Base-by-base conservation (phyloP, 2,329 filamentous ascomycete species). In the Dactylonectria macrodidyma region DNA sequence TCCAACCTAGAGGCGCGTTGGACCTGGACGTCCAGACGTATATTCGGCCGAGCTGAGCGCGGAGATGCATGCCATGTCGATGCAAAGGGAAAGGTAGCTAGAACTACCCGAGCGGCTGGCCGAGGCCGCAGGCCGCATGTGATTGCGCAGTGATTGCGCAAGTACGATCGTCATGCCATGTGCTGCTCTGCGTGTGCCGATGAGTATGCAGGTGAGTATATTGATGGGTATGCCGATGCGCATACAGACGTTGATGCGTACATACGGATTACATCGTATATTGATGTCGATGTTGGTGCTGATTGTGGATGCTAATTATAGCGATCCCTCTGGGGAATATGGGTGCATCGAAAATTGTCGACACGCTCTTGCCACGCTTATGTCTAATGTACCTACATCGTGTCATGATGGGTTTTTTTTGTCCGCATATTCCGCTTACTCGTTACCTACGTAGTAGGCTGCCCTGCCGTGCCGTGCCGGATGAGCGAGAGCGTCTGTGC, bases 401-500 rank as follows among this genome's bases (percentile, higher is more conserved):
- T 65, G 54, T 47, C 30, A 60, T 71, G 59, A 46, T 58, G 51
- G 51, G 47, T 58, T 51, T 56, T 56, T 57, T 51, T 62, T 55
- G 55, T 65, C 54, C 46, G 63, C 66, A 55, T 46, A 38, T 63
- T 33, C 58, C 14, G 50, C 44, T 61, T 14, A 30, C 19, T 19
- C 19, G 19, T 19, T 19, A 19, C 19, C 19, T 19, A 19, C 19
- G 19, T 19, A 19, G 19, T 19, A 19, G 19, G 30, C 48, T 41
- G 50, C 50, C 59, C 34, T 62, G 51, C 34, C 51, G 22, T 51
- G 57, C 57, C 24, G 38, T 48, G 34, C 47, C 59, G 55, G 52
- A 55, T 55, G 36, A 30, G 34, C 38, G 44, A 57, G 36, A 44
- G 48, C 19, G 62, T 65, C 62, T 65, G 48, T 65, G 62, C 62